Percentiles rank a stretch among this genome's conserved stretches.
Conservation (phyloP, 2,329 filamentous ascomycete genomes). For the Colletotrichum navitas region DNA sequence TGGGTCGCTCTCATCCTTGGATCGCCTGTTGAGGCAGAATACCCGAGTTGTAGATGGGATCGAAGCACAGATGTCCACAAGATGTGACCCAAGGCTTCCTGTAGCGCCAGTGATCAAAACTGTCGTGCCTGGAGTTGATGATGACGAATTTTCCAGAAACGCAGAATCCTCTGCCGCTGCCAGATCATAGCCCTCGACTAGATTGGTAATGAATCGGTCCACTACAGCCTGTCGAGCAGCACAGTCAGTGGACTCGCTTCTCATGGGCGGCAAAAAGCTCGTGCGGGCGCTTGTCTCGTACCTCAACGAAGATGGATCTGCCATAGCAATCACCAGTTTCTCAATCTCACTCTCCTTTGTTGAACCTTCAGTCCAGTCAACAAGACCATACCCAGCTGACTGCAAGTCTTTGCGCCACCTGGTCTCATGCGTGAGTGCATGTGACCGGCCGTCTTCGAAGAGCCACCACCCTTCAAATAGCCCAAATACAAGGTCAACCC, state of each 20-base stretch:
- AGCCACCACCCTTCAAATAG: conserved; percentile 53
- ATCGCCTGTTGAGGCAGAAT: conserved; percentile 61
- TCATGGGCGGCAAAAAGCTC: background rate
- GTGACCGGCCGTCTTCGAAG: conserved; percentile 46
- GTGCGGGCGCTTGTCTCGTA: background rate
- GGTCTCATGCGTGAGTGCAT: conserved; percentile 27
- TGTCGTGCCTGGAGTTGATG: background rate
- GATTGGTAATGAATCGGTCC: background rate
- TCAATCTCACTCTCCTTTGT: conserved; percentile 36
- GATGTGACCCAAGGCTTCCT: conserved; percentile 55
- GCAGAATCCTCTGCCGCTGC: background rate
- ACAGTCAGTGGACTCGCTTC: conserved; percentile 1
- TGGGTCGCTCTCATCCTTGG: conserved; percentile 2
- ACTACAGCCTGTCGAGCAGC: conserved; percentile 12
- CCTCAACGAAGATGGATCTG: conserved; percentile 6
- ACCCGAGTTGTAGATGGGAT: conserved; percentile 47
- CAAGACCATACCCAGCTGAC: background rate
- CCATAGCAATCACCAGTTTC: conserved; percentile 32
- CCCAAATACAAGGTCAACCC: conserved; percentile 50
- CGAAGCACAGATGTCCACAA: conserved; percentile 49
- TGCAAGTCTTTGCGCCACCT: background rate
- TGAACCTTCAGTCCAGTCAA: background rate
- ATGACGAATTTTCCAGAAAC: background rate
- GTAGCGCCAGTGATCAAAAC: conserved; percentile 56
- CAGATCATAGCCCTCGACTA: background rate